These are phyloP conservation scores for Nannizzia gypsea DNA, from an alignment of 2,329 filamentous ascomycete species.

Conservation along the genomic window DNA sequence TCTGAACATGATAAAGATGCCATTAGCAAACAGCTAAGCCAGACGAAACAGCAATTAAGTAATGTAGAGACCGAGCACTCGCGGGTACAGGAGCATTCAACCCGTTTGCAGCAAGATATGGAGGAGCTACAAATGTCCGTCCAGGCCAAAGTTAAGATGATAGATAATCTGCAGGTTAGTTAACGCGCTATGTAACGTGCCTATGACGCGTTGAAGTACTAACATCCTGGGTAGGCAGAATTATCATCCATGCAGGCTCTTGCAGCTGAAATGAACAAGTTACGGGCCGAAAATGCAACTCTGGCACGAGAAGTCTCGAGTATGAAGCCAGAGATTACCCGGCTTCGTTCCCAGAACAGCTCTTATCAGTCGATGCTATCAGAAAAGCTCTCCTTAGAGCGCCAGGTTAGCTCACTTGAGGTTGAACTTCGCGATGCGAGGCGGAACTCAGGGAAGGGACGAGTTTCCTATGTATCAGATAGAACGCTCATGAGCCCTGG, in stretches of 20 bases:
- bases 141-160: slow-evolving; percentile 41
- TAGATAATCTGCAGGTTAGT: slow-evolving; percentile 43
- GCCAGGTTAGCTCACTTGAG: slow-evolving; percentile 64
- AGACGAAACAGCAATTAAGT: not conserved
- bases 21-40: not conserved
- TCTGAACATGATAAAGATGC: slow-evolving; percentile 8
- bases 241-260: slow-evolving; percentile 55
- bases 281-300: slow-evolving; percentile 53
- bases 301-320: slow-evolving; percentile 48
- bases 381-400: slow-evolving; percentile 69
- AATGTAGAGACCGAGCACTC: not conserved
- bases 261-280: slow-evolving; percentile 56
- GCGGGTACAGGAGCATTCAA: not conserved
- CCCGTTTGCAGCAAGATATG: not conserved
- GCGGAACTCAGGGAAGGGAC: slow-evolving; percentile 24
- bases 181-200: slow-evolving; percentile 17
- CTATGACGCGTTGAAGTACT: slow-evolving; percentile 12
- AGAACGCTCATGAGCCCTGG: not conserved
- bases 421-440: slow-evolving; percentile 75
- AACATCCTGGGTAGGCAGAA: slow-evolving; percentile 35
- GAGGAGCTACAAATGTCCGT: slow-evolving; percentile 21
- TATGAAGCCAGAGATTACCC: slow-evolving; percentile 51
- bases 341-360: slow-evolving; percentile 46
- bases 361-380: slow-evolving; percentile 57
- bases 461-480: not conserved